A percentile compares a stretch with the other conserved stretches of the same genome.
These are phyloP conservation scores for Cryoendolithus antarcticus DNA, from an alignment of 2,329 filamentous ascomycete genomes.

Conservation along the genomic window DNA sequence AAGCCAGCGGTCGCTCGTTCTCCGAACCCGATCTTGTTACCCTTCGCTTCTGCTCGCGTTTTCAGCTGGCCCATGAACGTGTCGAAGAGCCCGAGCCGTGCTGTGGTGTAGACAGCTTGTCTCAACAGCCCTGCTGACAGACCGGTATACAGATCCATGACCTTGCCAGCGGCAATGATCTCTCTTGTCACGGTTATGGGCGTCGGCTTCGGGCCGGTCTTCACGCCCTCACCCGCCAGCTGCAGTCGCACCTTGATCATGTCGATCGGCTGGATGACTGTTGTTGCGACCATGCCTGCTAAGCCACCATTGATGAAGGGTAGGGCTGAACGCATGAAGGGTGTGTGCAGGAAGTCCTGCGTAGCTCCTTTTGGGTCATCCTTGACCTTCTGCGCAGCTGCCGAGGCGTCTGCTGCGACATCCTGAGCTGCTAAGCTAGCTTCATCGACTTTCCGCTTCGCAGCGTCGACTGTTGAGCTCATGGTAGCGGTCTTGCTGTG, in stretches of 20 bases:
- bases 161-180: slow-evolving; percentile 74
- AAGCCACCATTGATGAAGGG: slow-evolving; percentile 90
- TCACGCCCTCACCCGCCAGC: slow-evolving; percentile 78
- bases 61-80: slow-evolving; percentile 72
- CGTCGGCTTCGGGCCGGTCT: slow-evolving; percentile 70
- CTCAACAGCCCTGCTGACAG: slow-evolving; percentile 82
- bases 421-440: slow-evolving; percentile 20
- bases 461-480: slow-evolving; percentile 29
- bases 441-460: slow-evolving; percentile 23
- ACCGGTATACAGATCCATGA: slow-evolving; percentile 84
- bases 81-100: slow-evolving; percentile 89
- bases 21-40: slow-evolving; percentile 61
- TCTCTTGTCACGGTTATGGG: slow-evolving; percentile 71
- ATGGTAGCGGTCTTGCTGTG: slow-evolving; percentile 6
- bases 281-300: slow-evolving; percentile 90
- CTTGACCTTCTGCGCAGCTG: slow-evolving; percentile 22
- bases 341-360: slow-evolving; percentile 60
- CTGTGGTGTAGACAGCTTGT: slow-evolving; percentile 95
- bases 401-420: slow-evolving; percentile 15
- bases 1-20: slow-evolving; percentile 82
- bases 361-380: slow-evolving; percentile 35
- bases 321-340: slow-evolving; percentile 62
- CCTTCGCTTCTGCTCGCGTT: slow-evolving; percentile 60
- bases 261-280: slow-evolving; percentile 86
- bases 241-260: slow-evolving; percentile 99